Evolutionary conservation across 2,329 filamentous ascomycete genomes (phyloP).

Genomic region (Epicoccum nigrum): DNA sequence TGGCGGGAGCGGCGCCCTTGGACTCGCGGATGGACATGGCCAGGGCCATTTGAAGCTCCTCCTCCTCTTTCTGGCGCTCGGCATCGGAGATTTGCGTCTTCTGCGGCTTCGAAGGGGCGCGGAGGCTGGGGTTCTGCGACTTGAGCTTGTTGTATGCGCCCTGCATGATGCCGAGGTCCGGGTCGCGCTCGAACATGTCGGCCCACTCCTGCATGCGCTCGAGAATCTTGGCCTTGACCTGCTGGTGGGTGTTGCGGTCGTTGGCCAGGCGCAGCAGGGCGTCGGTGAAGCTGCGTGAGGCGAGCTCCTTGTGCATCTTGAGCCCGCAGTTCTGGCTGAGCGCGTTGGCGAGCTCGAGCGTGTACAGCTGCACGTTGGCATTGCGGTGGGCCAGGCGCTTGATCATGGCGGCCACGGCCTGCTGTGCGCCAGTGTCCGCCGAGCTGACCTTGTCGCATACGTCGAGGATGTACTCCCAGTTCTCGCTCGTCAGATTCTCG

Average conservation of each 20-base stretch:
- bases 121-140: conserved; percentile 80
- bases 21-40: conserved; percentile 93
- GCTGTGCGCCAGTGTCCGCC: conserved; percentile 69
- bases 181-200: conserved; percentile 88
- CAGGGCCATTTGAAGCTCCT: conserved; percentile 95
- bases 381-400: conserved; percentile 91
- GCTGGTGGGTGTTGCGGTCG: conserved; percentile 92
- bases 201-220: conserved; percentile 97
- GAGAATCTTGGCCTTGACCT: conserved; percentile 96
- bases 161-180: conserved; percentile 96
- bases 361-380: conserved; percentile 95
- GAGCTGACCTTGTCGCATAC: conserved; percentile 65
- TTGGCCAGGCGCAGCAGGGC: conserved; percentile 87
- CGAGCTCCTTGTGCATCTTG: conserved; percentile 85
- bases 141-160: conserved; percentile 91
- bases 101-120: conserved; percentile 88
- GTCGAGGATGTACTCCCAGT: conserved; percentile 74
- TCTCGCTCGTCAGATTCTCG: conserved; percentile 90
- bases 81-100: conserved; percentile 90
- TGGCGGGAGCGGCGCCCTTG: conserved; percentile 49
- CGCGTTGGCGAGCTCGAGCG: conserved; percentile 86
- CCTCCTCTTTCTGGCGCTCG: conserved; percentile 93
- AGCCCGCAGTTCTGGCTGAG: conserved; percentile 90
- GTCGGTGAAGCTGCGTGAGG: conserved; percentile 92
- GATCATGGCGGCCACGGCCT: conserved; percentile 88